phyloP scores from a whole-genome alignment of 2,329 filamentous ascomycete genomes.

The Tothia fuscella region DNA sequence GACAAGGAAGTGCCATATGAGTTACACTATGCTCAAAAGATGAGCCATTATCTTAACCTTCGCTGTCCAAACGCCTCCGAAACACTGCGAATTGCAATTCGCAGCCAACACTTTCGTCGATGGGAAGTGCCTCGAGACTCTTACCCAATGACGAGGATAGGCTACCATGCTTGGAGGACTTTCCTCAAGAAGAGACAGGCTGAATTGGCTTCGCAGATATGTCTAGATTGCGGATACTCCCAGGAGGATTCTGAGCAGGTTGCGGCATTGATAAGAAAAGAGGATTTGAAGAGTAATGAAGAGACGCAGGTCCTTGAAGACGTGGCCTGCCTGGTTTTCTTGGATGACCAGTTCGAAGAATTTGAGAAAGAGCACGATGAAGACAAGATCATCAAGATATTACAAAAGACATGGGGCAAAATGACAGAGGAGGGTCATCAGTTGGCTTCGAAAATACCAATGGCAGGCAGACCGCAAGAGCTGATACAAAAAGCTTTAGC shows the following conservation, averaged over 20 bases:
- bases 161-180: conserved; percentile 71
- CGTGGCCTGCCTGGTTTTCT: conserved; percentile 74
- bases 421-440: conserved; percentile 25
- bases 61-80: conserved; percentile 52
- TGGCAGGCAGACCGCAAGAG: conserved; percentile 11
- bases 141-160: conserved; percentile 62
- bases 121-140: conserved; percentile 69
- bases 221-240: conserved; percentile 38
- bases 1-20: conserved; percentile 53
- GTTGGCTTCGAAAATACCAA: conserved; percentile 13
- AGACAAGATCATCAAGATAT: conserved; percentile 54
- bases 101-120: conserved; percentile 73
- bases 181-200: conserved; percentile 63
- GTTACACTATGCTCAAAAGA: conserved; percentile 69
- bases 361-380: conserved; percentile 66
- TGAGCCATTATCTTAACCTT: conserved; percentile 59
- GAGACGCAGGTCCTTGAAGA: conserved; percentile 73
- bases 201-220: conserved; percentile 44
- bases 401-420: conserved; percentile 30
- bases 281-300: conserved; percentile 50
- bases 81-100: conserved; percentile 60
- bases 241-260: conserved; percentile 48
- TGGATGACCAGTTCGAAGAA: conserved; percentile 75
- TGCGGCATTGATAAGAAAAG: conserved; percentile 65
- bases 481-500: conserved; percentile 12